These are phyloP conservation scores for Cadophora malorum DNA, from an alignment of 2,329 filamentous ascomycete species.

Conservation along the genomic window DNA sequence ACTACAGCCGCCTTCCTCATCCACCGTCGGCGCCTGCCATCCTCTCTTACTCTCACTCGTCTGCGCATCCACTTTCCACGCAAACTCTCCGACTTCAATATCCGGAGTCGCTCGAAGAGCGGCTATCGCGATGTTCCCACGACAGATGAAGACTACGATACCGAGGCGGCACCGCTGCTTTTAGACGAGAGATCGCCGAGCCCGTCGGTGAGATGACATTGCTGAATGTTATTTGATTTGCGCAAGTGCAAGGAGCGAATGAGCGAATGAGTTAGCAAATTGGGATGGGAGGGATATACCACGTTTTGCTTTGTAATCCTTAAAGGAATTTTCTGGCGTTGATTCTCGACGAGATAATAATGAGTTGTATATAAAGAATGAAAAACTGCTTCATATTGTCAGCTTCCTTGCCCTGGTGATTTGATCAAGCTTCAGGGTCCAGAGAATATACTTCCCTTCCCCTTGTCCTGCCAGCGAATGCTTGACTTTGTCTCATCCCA, in stretches of 20 bases:
- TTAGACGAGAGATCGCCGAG: constrained; percentile 5
- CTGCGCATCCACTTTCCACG: constrained; percentile 14
- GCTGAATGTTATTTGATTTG: not conserved
- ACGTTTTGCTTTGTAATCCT: not conserved
- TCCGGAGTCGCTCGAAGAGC: not conserved
- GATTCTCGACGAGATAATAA: not conserved
- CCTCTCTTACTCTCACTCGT: not conserved
- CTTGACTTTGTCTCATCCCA: not conserved
- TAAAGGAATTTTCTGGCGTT: not conserved
- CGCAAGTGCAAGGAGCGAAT: not conserved
- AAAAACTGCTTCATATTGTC: not conserved
- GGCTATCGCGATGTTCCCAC: not conserved
- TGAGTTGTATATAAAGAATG: not conserved
- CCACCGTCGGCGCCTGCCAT: not conserved
- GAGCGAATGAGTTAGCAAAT: not conserved
- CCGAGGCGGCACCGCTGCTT: constrained; percentile 6
- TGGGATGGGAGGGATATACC: not conserved
- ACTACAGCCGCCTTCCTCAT: constrained; percentile 4
- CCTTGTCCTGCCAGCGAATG: not conserved
- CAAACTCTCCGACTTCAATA: not conserved
- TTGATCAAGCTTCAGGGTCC: not conserved
- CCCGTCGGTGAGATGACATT: not conserved
- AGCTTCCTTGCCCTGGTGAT: not conserved
- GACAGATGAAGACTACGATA: not conserved
- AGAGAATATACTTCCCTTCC: not conserved